Percentiles rank a stretch among this genome's conserved stretches.
Evolutionary conservation across 495 filamentous ascomycete genomes (phyloP).

Genomic region (Astrothelium subdiscretum): DNA sequence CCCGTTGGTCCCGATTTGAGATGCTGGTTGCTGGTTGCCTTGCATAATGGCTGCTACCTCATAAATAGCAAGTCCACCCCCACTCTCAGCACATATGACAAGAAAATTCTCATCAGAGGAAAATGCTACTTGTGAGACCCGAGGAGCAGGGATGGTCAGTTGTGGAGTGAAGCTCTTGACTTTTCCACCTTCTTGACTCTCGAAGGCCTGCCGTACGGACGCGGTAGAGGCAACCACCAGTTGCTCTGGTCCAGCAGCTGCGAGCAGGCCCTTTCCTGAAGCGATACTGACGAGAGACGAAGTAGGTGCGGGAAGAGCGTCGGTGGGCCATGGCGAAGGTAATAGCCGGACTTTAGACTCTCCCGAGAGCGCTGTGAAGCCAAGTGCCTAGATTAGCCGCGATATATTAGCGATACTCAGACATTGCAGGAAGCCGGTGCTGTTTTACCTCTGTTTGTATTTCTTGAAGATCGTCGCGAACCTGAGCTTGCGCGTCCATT

Average conservation of each 20-base stretch:
- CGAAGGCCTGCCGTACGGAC: conserved; percentile 64
- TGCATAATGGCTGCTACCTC: conserved; percentile 53
- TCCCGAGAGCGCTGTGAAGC: conserved; percentile 66
- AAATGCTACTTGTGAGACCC: conserved; percentile 83
- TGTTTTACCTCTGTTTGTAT: conserved; percentile 46
- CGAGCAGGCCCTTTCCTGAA: conserved; percentile 65
- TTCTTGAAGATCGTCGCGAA: conserved; percentile 45
- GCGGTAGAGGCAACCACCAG: conserved; percentile 69
- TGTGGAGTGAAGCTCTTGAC: conserved; percentile 63
- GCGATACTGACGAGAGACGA: conserved; percentile 81
- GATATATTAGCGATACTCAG: conserved; percentile 8
- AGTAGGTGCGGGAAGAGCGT: conserved; percentile 62
- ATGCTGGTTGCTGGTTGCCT: conserved; percentile 50
- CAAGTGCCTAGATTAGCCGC: conserved; percentile 47
- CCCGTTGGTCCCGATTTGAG: conserved; percentile 68
- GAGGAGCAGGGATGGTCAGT: conserved; percentile 55
- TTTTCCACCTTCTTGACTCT: conserved; percentile 41
- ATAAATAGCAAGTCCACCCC: conserved; percentile 75
- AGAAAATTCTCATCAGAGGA: conserved; percentile 74
- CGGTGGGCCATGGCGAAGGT: conserved; percentile 63
- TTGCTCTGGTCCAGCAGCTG: conserved; percentile 72
- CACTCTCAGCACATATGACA: conserved; percentile 69
- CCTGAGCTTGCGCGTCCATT: conserved; percentile 25
- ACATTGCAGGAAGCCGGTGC: neutral
- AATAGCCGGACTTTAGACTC: conserved; percentile 74